phyloP scores from a whole-genome alignment of 495 filamentous ascomycete species.

The Ramalina peruviana region DNA sequence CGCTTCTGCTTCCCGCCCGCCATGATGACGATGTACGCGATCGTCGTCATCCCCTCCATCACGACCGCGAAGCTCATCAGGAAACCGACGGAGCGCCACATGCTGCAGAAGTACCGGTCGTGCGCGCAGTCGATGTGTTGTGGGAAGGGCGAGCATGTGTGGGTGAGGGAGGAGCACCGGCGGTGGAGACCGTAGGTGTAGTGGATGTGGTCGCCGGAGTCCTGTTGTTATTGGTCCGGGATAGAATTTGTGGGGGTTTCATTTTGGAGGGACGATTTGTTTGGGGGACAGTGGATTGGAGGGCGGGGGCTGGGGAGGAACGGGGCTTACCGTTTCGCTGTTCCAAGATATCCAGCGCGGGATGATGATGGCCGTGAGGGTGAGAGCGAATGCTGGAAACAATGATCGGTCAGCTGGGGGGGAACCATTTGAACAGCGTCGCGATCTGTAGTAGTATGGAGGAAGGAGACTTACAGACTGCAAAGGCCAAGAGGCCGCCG shows the following conservation, averaged over 20 bases:
- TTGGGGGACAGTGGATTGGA: not conserved
- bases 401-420: not conserved
- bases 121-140: slow-evolving; percentile 52
- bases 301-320: not conserved
- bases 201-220: slow-evolving; percentile 36
- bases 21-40: slow-evolving; percentile 61
- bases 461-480: slow-evolving; percentile 38
- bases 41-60: slow-evolving; percentile 57
- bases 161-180: slow-evolving; percentile 54
- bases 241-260: not conserved
- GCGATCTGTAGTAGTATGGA: not conserved
- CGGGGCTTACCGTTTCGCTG: slow-evolving; percentile 38
- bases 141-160: slow-evolving; percentile 44
- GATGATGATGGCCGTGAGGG: slow-evolving; percentile 55
- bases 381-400: slow-evolving; percentile 59
- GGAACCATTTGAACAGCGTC: too few relatives aligned
- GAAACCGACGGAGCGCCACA: slow-evolving; percentile 83
- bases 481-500: slow-evolving; percentile 41
- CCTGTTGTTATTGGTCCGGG: not conserved
- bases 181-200: slow-evolving; percentile 68
- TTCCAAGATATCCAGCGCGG: slow-evolving; percentile 73
- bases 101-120: slow-evolving; percentile 70
- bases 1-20: slow-evolving; percentile 63
- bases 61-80: slow-evolving; percentile 71
- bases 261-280: not conserved